These are phyloP conservation scores for Cryptosporidium ubiquitum DNA, from an alignment of 169 alveolate species.

Conservation along the genomic window DNA sequence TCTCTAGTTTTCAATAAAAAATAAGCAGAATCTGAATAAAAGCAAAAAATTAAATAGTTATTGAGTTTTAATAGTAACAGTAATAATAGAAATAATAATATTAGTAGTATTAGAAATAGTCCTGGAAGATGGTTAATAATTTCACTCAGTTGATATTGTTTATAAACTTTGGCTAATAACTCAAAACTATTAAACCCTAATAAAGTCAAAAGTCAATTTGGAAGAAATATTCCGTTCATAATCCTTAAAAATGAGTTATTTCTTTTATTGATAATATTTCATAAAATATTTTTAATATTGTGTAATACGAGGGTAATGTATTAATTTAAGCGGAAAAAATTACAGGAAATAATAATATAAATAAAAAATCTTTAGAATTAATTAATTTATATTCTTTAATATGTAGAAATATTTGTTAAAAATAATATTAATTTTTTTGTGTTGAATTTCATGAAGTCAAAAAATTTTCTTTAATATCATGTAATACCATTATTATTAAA, in stretches of 20 bases:
- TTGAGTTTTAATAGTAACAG: background rate
- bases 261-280: background rate
- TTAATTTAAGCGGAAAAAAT: background rate
- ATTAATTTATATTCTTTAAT: background rate
- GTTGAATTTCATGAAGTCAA: background rate
- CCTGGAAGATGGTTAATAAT: background rate
- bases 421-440: background rate
- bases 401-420: background rate
- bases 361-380: background rate
- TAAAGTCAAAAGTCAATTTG: background rate
- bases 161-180: background rate
- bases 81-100: too few species aligned
- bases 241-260: background rate
- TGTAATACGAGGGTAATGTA: background rate
- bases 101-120: background rate
- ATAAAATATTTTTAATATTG: background rate
- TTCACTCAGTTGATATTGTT: background rate
- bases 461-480: background rate
- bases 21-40: background rate
- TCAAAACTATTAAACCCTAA: background rate
- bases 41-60: background rate
- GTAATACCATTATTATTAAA: too few species aligned
- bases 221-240: background rate
- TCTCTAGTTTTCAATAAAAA: background rate
- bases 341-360: background rate